Base-by-base conservation (phyloP, 108 stramenopile species). In the Heterococcus sp. region DNA sequence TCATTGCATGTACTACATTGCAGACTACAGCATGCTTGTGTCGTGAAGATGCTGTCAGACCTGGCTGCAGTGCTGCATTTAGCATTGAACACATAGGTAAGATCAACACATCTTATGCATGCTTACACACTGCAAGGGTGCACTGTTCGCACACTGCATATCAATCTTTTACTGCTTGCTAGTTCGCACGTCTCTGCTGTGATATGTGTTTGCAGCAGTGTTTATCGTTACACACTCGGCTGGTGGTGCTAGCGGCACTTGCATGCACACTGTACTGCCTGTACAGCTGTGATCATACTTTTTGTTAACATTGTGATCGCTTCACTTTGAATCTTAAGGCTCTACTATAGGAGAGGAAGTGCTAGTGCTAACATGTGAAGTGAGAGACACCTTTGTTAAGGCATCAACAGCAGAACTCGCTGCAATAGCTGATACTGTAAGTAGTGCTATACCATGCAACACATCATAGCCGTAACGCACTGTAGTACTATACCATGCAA, bases 11-110 rank as follows among this genome's bases (percentile, higher is more conserved):
- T 21, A 21, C 46, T 14, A 58, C 21, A 21, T 21, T 21, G 46
- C 46, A 58, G 46, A 21, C 46, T 8, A 14, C 14, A 8, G 46
- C 46, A 8, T 58, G 46, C 46, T 21, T 14, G 46, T 58, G 46
- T 21, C 46, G 46, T 21, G 46, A 8, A 21, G 39, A n/a, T 14
- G 27, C 30, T 1, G 38, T 91, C n/a, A 90, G 97, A 26, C 96
- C 96, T 38, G 99, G 99, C 32, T 98, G 99, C 85, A 91, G 91
- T 14, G 97, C 97, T 11, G 97, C 97, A 1, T 98, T 99, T 68
- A 71, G 70, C 71, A 35, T 84, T 21, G 76, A 37, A 28, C 31
- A 2, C 0, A 1, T 8, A 2, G 46, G 3, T 14, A 32, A n/a
- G 31, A 14, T 3, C 66, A 67, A n/a, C 3, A n/a, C 4, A n/a